A percentile compares a stretch with the other conserved stretches of the same genome.
Evolutionary conservation across 2,329 filamentous ascomycete genomes (phyloP).

Genomic region (Ascocoryne sarcoides): DNA sequence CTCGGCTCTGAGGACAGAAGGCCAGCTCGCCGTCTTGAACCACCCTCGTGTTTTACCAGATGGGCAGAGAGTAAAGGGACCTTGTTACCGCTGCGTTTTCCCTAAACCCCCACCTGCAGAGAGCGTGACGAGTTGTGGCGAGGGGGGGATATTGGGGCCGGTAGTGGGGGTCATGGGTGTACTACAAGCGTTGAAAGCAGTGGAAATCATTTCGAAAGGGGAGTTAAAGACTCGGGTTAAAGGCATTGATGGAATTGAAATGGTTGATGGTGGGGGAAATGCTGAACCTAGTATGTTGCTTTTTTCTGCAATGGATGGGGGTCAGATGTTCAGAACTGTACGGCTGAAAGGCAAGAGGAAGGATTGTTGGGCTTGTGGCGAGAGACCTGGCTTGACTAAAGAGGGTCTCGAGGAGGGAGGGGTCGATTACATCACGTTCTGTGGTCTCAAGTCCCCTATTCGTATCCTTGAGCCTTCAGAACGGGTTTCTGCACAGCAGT

Average conservation of each 20-base stretch:
- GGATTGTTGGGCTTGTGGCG: constrained; percentile 71
- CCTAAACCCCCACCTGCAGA: constrained; percentile 77
- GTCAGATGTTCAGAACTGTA: constrained; percentile 60
- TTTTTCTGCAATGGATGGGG: constrained; percentile 44
- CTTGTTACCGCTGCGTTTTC: constrained; percentile 92
- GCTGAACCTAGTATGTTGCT: constrained; percentile 29
- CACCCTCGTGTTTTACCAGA: constrained; percentile 58
- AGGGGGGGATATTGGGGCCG: constrained; percentile 85
- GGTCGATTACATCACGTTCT: constrained; percentile 81
- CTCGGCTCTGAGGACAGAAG: constrained; percentile 79
- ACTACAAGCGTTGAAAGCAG: constrained; percentile 78
- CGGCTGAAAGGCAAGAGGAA: constrained; percentile 59
- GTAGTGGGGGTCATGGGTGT: constrained; percentile 92
- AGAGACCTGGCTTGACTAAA: constrained; percentile 48
- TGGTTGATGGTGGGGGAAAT: constrained; percentile 11
- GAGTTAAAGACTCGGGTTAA: too few relatives aligned
- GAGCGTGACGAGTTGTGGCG: constrained; percentile 77
- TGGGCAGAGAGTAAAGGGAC: constrained; percentile 53
- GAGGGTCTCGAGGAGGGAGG: constrained; percentile 54
- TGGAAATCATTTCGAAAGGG: constrained; percentile 62
- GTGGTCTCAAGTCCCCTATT: constrained; percentile 52
- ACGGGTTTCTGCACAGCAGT: constrained; percentile 57
- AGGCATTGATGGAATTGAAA: too few relatives aligned
- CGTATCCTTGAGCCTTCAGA: constrained; percentile 52
- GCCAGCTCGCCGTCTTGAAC: constrained; percentile 84